These are phyloP conservation scores for Symmetrospora coprosmae DNA, from an alignment of 768 basidiomycete species.

Conservation along the genomic window DNA sequence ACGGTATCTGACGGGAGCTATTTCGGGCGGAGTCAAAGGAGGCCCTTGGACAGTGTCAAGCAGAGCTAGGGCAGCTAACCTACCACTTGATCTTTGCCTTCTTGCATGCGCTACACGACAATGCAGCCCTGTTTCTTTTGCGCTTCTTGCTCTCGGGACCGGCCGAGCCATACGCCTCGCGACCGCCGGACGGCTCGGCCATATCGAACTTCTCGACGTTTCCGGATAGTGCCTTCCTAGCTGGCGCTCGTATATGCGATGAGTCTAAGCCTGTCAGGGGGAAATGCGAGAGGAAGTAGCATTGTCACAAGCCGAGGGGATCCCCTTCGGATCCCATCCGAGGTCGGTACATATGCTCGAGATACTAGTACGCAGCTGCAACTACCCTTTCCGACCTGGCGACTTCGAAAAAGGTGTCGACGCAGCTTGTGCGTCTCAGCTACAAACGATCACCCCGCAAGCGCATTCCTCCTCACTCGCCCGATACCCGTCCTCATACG, in stretches of 20 bases:
- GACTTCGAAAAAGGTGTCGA: no score
- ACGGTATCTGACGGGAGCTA: no score
- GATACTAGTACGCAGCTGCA: no score
- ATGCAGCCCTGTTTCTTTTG: constrained; percentile 3
- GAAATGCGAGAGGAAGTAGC: no score
- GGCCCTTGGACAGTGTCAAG: no score
- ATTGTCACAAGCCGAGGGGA: no score
- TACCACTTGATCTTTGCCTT: constrained; percentile 4
- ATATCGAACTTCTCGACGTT: neutral
- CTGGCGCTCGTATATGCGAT: neutral
- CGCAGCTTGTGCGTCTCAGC: neutral
- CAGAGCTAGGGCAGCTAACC: neutral
- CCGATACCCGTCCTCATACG: neutral
- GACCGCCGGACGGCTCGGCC: neutral
- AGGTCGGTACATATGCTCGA: no score
- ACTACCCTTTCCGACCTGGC: no score
- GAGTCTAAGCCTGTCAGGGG: no score
- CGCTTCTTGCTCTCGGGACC: neutral
- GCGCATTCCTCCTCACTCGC: neutral
- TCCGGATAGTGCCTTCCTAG: neutral
- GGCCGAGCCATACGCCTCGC: neutral
- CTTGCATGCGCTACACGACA: constrained; percentile 1
- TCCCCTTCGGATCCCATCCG: no score
- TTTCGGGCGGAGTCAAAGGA: no score
- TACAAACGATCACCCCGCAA: neutral